These are phyloP conservation scores for Quercus engelmannii DNA, from an alignment of 306 rosid genomes.

Conservation along the genomic window DNA sequence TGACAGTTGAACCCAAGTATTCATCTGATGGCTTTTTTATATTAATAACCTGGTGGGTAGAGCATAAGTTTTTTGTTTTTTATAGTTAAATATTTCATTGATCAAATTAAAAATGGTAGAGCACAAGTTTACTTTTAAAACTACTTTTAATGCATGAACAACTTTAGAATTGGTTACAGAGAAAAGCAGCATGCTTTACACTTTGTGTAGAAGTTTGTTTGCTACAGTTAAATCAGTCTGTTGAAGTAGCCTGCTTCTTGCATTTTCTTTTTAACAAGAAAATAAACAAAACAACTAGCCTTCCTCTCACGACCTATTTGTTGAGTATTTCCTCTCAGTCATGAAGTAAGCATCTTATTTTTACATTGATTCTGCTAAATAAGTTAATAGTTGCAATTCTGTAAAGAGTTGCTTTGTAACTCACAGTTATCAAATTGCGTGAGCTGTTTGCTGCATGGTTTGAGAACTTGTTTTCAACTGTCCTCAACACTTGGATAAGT, in stretches of 20 bases:
- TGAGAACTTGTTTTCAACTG: not conserved
- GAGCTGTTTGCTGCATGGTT: not conserved
- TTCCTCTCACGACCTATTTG: not conserved
- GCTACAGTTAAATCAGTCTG: not conserved
- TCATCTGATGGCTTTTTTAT: slow-evolving; percentile 18
- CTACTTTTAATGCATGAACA: not conserved
- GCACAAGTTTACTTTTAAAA: slow-evolving; percentile 6
- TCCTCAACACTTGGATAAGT: not conserved
- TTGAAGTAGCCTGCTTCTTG: not conserved
- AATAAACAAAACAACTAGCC: not conserved
- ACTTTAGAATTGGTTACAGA: not conserved
- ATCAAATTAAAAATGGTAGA: not conserved
- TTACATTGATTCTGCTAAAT: not conserved
- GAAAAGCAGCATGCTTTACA: not conserved
- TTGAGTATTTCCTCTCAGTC: not conserved
- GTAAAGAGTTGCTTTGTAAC: not conserved
- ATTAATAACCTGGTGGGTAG: slow-evolving; percentile 22
- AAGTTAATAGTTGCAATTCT: not conserved
- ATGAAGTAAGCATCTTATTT: not conserved
- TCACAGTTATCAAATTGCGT: not conserved
- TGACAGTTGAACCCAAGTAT: slow-evolving; percentile 22
- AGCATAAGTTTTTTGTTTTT: not conserved
- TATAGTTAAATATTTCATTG: too few species aligned
- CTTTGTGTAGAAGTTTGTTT: not conserved
- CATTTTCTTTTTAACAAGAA: not conserved